Conservation (phyloP, 768 basidiomycete species). For the Royoungia palumana region DNA sequence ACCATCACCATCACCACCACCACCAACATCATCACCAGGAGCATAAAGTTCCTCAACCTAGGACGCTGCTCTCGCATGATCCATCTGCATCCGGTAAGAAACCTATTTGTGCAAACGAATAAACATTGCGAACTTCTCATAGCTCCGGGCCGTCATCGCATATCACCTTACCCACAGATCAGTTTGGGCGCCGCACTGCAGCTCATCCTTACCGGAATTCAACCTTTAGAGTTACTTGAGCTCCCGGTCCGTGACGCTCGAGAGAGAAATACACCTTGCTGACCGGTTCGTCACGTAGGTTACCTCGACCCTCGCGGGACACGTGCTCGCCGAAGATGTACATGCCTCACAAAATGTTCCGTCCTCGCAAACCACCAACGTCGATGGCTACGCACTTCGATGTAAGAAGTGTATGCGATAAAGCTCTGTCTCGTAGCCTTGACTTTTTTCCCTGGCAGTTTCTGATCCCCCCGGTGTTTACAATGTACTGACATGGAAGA, state of each 20-base stretch:
- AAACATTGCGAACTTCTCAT: neutral
- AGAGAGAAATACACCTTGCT: neutral
- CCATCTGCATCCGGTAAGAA: conserved; percentile 61
- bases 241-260: conserved; percentile 39
- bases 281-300: conserved; percentile 44
- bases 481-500: conserved; percentile 59
- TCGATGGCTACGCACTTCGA: conserved; percentile 84
- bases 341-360: conserved; percentile 65
- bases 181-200: conserved; percentile 62
- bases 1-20: conserved; percentile 25
- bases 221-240: conserved; percentile 37
- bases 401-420: conserved; percentile 40
- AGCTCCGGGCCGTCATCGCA: conserved; percentile 70
- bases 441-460: conserved; percentile 37
- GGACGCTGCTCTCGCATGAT: conserved; percentile 63
- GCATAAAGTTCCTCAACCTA: conserved; percentile 50
- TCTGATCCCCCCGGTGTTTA: conserved; percentile 63
- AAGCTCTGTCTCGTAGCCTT: neutral
- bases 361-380: conserved; percentile 65
- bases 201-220: conserved; percentile 49
- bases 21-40: conserved; percentile 41
- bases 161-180: conserved; percentile 75
- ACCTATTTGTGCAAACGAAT: neutral
- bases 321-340: conserved; percentile 75
- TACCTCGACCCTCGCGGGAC: conserved; percentile 52